phyloP scores from a whole-genome alignment of 306 rosid species.

The Abrus precatorius region DNA sequence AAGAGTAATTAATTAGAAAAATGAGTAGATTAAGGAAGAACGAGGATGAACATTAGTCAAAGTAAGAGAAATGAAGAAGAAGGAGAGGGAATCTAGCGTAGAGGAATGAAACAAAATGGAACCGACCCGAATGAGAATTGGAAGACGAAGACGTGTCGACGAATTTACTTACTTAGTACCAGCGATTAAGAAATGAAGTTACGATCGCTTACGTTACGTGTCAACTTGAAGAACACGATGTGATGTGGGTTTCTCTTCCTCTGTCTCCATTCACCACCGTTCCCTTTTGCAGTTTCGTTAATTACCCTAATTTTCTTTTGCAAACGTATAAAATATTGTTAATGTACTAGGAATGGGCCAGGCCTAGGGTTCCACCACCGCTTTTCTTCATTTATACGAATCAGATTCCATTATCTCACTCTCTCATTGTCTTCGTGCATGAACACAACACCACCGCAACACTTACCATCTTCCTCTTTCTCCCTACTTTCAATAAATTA shows the following conservation, averaged over 20 bases:
- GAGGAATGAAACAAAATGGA: not conserved
- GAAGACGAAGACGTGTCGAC: constrained; percentile 1
- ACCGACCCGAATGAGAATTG: not conserved
- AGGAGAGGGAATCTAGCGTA: not conserved
- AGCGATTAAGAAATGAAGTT: not conserved
- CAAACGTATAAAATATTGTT: too few species aligned
- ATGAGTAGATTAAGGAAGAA: too few species aligned
- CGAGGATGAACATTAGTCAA: too few species aligned
- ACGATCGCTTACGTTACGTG: constrained; percentile 1
- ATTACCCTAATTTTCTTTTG: too few species aligned
- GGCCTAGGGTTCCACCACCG: not conserved
- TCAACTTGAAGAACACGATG: not conserved
- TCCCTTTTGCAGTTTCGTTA: too few species aligned
- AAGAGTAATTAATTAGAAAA: too few species aligned
- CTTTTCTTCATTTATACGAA: not conserved
- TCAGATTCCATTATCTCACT: constrained; percentile 14
- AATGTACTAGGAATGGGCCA: not conserved
- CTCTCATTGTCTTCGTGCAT: not conserved
- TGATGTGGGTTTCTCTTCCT: too few species aligned
- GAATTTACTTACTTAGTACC: not conserved
- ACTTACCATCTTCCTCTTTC: not conserved
- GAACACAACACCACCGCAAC: not conserved
- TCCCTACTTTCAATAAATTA: not conserved
- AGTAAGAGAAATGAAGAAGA: too few species aligned
- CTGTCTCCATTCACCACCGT: not conserved